These are phyloP conservation scores for Amaranthus tricolor DNA, from an alignment of 179 eudicot species.

Conservation along the genomic window DNA sequence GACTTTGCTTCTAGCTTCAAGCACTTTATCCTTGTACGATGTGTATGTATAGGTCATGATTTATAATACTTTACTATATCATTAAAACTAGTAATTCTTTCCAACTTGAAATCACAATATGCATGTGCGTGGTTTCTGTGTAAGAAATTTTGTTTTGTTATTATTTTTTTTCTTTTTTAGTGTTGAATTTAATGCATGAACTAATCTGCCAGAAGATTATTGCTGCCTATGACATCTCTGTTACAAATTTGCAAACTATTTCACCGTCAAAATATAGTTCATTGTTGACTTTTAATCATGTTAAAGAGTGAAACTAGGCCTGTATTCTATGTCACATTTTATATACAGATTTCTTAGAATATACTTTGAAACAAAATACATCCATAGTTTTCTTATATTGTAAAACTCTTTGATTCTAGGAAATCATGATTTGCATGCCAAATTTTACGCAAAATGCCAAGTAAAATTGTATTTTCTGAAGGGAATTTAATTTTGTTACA, in stretches of 20 bases:
- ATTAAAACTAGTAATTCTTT: not conserved
- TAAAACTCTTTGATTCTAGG: not conserved
- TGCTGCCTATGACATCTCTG: not conserved
- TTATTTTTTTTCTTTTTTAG: not conserved
- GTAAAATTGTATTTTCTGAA: not conserved
- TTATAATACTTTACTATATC: not conserved
- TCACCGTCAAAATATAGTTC: not conserved
- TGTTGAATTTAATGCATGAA: not conserved
- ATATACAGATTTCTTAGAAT: not conserved
- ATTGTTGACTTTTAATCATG: not conserved
- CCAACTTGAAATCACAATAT: not conserved
- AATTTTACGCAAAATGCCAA: no score
- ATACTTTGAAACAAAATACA: not conserved
- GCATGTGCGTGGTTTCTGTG: not conserved
- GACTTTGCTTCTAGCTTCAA: not conserved
- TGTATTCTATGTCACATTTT: not conserved
- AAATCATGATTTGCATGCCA: no score
- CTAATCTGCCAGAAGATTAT: not conserved
- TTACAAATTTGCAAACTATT: not conserved
- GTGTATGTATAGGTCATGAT: not conserved
- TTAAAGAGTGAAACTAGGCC: not conserved
- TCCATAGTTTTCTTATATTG: not conserved
- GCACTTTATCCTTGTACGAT: not conserved
- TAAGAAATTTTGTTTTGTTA: not conserved
- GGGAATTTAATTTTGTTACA: not conserved